Evolutionary conservation across 148 eudicot species (phyloP).

Genomic region (Linanthus parryae): DNA sequence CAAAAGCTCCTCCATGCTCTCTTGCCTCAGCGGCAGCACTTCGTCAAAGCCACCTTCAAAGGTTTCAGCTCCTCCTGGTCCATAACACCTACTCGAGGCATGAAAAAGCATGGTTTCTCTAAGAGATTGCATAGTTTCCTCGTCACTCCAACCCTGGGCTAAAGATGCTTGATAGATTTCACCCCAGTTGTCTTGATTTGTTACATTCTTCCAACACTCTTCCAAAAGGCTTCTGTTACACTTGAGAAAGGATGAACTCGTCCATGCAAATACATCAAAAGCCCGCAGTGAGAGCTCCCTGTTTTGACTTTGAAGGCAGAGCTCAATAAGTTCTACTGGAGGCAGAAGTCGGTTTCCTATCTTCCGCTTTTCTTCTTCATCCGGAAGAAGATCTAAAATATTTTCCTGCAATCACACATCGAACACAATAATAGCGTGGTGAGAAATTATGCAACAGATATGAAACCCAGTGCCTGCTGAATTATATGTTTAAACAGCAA

Average conservation of each 20-base stretch:
- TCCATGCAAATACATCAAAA: slow-evolving; percentile 90
- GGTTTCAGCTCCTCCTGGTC: slow-evolving; percentile 52
- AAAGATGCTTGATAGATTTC: slow-evolving; percentile 48
- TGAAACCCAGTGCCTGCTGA: too few species aligned
- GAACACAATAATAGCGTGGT: background rate
- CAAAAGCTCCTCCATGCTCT: slow-evolving; percentile 28
- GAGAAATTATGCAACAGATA: too few species aligned
- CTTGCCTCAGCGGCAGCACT: slow-evolving; percentile 72
- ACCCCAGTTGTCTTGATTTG: slow-evolving; percentile 83
- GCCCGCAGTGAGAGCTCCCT: slow-evolving; percentile 53
- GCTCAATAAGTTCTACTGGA: slow-evolving; percentile 70
- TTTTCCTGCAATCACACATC: slow-evolving; percentile 63
- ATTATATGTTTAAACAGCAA: too few species aligned
- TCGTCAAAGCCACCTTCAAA: slow-evolving; percentile 68
- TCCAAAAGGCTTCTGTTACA: slow-evolving; percentile 66
- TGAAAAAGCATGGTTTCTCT: slow-evolving; percentile 65
- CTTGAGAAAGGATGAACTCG: slow-evolving; percentile 69
- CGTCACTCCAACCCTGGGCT: slow-evolving; percentile 84
- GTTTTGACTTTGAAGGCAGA: slow-evolving; percentile 55
- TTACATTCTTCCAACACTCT: slow-evolving; percentile 85
- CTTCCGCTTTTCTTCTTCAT: slow-evolving; percentile 50
- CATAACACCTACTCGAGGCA: slow-evolving; percentile 82
- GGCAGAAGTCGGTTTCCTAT: slow-evolving; percentile 57
- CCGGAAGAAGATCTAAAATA: slow-evolving; percentile 42
- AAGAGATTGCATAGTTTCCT: slow-evolving; percentile 42